Percentiles rank a stretch among this genome's conserved stretches.
Conservation (phyloP, 2,329 filamentous ascomycete species). For the Paraphoma sp. region DNA sequence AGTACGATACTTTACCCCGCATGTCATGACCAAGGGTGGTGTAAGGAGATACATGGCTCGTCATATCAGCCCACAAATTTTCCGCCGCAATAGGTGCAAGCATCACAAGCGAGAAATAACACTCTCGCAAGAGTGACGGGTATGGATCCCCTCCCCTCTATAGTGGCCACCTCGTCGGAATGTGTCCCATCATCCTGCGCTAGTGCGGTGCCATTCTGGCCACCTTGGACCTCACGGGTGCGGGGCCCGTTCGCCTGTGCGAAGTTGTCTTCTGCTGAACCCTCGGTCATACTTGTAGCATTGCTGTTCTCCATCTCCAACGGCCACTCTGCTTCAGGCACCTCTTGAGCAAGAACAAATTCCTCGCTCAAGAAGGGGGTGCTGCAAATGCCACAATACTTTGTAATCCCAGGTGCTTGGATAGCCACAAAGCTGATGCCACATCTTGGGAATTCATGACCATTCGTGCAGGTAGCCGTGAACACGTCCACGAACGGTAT, state of each 20-base stretch:
- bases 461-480: conserved; percentile 57
- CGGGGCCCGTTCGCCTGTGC: no score
- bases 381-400: conserved; percentile 61
- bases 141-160: conserved; percentile 2
- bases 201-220: neutral
- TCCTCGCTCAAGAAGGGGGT: conserved; percentile 58
- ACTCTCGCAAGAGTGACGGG: conserved; percentile 35
- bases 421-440: conserved; percentile 62
- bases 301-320: neutral
- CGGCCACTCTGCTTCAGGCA: neutral
- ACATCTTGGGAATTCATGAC: conserved; percentile 63
- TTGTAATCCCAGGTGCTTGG: conserved; percentile 60
- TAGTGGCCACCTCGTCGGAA: neutral
- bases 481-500: conserved; percentile 57
- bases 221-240: no score
- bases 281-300: neutral
- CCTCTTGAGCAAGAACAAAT: conserved; percentile 33
- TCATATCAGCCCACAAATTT: conserved; percentile 37
- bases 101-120: conserved; percentile 44
- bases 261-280: neutral
- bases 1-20: no score
- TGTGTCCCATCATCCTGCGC: no score
- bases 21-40: no score
- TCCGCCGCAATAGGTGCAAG: conserved; percentile 47
- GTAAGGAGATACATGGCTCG: neutral